A percentile compares a stretch with the other conserved stretches of the same genome.
These are phyloP conservation scores for Spathaspora sp. DNA, from an alignment of 1,139 yeast species.

Conservation along the genomic window DNA sequence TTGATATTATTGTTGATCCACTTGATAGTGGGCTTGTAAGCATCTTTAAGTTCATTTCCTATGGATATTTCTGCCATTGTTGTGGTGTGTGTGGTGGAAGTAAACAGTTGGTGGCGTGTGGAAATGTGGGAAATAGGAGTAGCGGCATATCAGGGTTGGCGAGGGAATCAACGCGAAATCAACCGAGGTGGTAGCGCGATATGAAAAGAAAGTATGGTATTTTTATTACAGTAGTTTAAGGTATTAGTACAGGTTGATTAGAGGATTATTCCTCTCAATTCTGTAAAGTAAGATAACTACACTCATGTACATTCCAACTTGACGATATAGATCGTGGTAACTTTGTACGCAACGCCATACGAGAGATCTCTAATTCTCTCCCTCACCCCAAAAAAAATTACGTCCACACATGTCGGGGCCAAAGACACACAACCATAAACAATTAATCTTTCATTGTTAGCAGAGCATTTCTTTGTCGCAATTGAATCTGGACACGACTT, in stretches of 20 bases:
- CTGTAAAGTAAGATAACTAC: too few species aligned
- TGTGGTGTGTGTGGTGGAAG: neutral
- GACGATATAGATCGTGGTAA: too few species aligned
- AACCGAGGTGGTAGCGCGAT: too few species aligned
- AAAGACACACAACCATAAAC: neutral
- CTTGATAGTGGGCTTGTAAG: conserved; percentile 69
- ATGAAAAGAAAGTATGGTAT: too few species aligned
- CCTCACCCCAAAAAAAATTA: neutral
- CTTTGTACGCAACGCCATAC: too few species aligned
- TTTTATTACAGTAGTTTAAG: too few species aligned
- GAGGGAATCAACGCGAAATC: neutral
- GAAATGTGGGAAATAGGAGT: neutral
- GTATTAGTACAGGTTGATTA: too few species aligned
- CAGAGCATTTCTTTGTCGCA: neutral
- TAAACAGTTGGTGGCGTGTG: neutral
- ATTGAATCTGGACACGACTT: neutral
- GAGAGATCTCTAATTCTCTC: too few species aligned
- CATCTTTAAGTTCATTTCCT: conserved; percentile 77
- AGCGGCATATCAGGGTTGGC: neutral
- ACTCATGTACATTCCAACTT: too few species aligned
- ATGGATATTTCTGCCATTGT: conserved; percentile 34
- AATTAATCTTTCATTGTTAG: too few species aligned
- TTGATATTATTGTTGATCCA: conserved; percentile 75
- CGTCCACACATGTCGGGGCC: neutral
- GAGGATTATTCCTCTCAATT: too few species aligned